Evolutionary conservation across 148 eudicot species (phyloP).

Genomic region (Suaeda aralocaspica): DNA sequence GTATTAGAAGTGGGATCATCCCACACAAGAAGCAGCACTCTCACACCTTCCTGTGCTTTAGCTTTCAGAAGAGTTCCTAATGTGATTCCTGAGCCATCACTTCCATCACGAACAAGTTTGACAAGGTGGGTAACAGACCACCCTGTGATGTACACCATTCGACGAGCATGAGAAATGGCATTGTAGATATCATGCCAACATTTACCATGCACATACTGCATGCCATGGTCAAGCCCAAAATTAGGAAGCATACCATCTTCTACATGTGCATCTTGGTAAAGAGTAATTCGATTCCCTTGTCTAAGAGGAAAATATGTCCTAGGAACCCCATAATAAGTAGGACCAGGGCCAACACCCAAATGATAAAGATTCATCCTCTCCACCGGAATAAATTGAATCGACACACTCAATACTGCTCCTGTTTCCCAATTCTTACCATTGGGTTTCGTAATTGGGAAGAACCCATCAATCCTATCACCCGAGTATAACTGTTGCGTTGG

Average conservation of each 20-base stretch:
- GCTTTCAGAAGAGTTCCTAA: conserved; percentile 70
- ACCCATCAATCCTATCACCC: conserved; percentile 46
- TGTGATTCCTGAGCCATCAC: conserved; percentile 26
- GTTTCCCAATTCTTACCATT: conserved; percentile 43
- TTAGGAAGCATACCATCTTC: conserved; percentile 58
- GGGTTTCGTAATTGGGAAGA: conserved; percentile 48
- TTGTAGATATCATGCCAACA: conserved; percentile 83
- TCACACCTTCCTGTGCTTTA: conserved; percentile 85
- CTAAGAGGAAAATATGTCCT: conserved; percentile 81
- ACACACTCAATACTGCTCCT: conserved; percentile 54
- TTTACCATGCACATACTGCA: conserved; percentile 51
- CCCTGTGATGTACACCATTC: conserved; percentile 73
- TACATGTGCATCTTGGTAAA: conserved; percentile 92
- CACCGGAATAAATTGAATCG: conserved; percentile 64
- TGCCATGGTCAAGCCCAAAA: conserved; percentile 48
- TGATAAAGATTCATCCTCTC: conserved; percentile 42
- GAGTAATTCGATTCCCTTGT: conserved; percentile 65
- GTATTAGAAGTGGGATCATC: conserved; percentile 84
- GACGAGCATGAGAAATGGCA: conserved; percentile 69
- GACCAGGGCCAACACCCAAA: conserved; percentile 56
- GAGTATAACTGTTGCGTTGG: conserved; percentile 44
- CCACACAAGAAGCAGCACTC: conserved; percentile 87
- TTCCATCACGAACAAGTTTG: conserved; percentile 52
- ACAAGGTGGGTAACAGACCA: conserved; percentile 83
- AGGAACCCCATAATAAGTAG: conserved; percentile 61